phyloP scores from a whole-genome alignment of 2,329 filamentous ascomycete genomes.

The Nectriaceae sp. region DNA sequence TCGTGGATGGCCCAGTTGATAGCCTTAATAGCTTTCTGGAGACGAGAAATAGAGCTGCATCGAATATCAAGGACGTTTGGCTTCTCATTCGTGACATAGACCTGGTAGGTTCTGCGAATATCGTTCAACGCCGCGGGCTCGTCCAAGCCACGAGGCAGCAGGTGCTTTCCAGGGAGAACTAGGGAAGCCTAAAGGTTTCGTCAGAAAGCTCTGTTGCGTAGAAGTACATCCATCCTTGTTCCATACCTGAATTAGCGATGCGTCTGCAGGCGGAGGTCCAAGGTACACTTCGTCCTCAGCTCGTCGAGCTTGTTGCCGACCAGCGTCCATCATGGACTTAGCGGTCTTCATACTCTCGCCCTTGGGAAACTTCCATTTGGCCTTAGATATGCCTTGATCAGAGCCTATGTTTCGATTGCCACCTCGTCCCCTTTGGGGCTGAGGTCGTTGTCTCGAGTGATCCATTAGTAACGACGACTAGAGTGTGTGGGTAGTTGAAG shows the following conservation, averaged over 20 bases:
- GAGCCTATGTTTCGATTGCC: not conserved
- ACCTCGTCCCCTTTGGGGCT: constrained; percentile 5
- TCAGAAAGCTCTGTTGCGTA: constrained; percentile 1
- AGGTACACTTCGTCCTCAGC: constrained; percentile 24
- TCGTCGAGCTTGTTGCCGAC: constrained; percentile 16
- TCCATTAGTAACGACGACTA: no score
- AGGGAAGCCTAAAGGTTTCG: constrained; percentile 22
- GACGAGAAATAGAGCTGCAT: constrained; percentile 20
- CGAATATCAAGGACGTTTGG: constrained; percentile 29
- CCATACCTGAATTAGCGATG: constrained; percentile 27
- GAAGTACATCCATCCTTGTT: not conserved
- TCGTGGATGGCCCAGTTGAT: constrained; percentile 36
- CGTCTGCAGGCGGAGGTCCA: constrained; percentile 22
- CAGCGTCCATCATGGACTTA: constrained; percentile 23
- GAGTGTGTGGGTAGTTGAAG: no score
- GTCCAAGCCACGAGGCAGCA: constrained; percentile 29
- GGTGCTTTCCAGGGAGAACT: constrained; percentile 31
- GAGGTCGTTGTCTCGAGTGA: no score
- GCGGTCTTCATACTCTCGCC: constrained; percentile 19
- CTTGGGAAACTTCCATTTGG: constrained; percentile 9
- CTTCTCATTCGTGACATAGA: constrained; percentile 33
- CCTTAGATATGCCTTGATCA: not conserved
- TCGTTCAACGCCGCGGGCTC: constrained; percentile 25
- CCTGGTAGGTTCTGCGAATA: constrained; percentile 29
- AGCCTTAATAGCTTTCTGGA: constrained; percentile 30